A percentile compares a stretch with the other conserved stretches of the same genome.
Conservation (phyloP, 345 rosid species). For the Gossypium rotundifolium region DNA sequence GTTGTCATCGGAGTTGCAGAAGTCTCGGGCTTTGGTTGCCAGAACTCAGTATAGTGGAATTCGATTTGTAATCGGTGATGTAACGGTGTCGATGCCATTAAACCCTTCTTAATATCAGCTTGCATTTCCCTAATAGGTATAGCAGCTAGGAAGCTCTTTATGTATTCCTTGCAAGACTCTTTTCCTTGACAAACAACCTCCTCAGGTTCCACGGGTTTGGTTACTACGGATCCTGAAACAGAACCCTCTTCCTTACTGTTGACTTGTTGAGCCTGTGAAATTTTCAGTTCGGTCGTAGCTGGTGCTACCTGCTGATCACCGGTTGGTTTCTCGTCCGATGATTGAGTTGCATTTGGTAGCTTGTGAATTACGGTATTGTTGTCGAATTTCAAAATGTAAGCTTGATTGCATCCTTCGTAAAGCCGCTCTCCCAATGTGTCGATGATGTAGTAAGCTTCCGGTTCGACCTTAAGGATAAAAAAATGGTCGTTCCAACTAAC, state of each 20-base stretch:
- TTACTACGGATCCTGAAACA: constrained; percentile 7
- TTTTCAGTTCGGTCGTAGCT: constrained; percentile 27
- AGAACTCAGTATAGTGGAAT: constrained; percentile 62
- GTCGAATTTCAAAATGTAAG: constrained; percentile 85
- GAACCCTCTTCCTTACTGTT: constrained; percentile 23
- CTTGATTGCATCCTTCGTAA: constrained; percentile 90
- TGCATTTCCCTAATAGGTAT: constrained; percentile 82
- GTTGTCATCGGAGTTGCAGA: constrained; percentile 17
- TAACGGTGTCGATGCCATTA: constrained; percentile 58
- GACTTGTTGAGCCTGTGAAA: constrained; percentile 19
- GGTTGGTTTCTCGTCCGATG: constrained; percentile 40
- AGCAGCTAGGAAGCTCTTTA: constrained; percentile 93
- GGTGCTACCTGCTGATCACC: constrained; percentile 26
- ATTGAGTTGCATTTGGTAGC: constrained; percentile 25
- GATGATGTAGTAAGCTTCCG: constrained; percentile 80
- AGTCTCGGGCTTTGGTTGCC: constrained; percentile 18
- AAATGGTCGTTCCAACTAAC: constrained; percentile 99
- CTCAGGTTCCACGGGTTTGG: constrained; percentile 27
- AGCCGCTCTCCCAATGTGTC: constrained; percentile 98
- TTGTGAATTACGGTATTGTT: constrained; percentile 45
- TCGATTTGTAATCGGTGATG: constrained; percentile 91
- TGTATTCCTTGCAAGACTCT: constrained; percentile 89
- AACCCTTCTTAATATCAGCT: constrained; percentile 83
- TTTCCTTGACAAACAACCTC: constrained; percentile 67
- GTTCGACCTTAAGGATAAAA: constrained; percentile 74